phyloP scores from a whole-genome alignment of 2,329 filamentous ascomycete species.

The Cytospora mali region DNA sequence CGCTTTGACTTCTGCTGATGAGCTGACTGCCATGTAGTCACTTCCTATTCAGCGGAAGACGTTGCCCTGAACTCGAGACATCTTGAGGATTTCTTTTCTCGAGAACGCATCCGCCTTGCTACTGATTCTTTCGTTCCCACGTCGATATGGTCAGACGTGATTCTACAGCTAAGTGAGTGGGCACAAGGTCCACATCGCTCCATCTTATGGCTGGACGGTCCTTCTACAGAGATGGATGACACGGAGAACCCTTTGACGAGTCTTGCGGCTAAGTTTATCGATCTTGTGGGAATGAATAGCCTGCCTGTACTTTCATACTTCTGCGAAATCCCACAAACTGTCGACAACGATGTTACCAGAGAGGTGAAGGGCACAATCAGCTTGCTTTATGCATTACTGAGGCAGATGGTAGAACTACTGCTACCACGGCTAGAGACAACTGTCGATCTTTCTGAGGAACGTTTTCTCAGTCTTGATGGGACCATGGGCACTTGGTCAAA shows the following conservation, averaged over 20 bases:
- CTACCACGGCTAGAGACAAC: slow-evolving; percentile 2
- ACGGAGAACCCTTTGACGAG: slow-evolving; percentile 24
- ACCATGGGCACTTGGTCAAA: neutral
- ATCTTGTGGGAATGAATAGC: neutral
- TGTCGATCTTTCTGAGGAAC: neutral
- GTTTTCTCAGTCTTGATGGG: neutral
- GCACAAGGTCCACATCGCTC: neutral
- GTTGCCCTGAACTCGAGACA: slow-evolving; percentile 5
- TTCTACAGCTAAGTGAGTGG: slow-evolving; percentile 6
- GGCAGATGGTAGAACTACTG: slow-evolving; percentile 15
- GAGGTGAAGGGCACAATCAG: neutral
- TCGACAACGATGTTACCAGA: neutral
- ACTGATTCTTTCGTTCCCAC: neutral
- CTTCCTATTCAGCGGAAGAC: neutral
- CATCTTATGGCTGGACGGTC: slow-evolving; percentile 28
- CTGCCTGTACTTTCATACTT: slow-evolving; percentile 30
- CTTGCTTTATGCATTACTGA: slow-evolving; percentile 6
- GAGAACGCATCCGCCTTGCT: slow-evolving; percentile 1
- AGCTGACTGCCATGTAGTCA: neutral
- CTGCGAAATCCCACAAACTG: slow-evolving; percentile 22
- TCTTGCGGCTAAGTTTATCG: slow-evolving; percentile 22
- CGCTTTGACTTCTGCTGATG: neutral
- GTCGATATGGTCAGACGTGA: neutral
- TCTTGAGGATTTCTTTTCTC: slow-evolving; percentile 10
- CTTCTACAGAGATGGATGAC: neutral